Conservation (phyloP, 805 yeast species). For the Wickerhamiella occidentalis region DNA sequence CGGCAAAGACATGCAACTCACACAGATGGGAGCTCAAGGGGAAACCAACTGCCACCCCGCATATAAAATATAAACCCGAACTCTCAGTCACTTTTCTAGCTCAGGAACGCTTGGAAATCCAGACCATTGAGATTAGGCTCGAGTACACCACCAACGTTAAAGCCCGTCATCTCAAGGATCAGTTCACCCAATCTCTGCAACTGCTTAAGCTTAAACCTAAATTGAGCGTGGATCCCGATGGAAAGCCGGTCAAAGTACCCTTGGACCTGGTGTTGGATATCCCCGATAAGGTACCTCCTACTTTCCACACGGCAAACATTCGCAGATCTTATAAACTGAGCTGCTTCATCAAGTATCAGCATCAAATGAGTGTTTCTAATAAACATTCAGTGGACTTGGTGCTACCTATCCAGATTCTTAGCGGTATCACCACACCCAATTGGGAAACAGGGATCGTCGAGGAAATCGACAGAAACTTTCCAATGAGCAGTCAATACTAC, state of each 20-base stretch:
- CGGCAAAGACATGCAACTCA: conserved; percentile 5
- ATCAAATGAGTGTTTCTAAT: conserved; percentile 17
- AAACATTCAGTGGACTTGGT: conserved; percentile 17
- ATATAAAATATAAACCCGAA: not conserved
- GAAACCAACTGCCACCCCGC: conserved; percentile 1
- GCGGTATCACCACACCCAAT: conserved; percentile 22
- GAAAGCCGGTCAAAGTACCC: conserved; percentile 15
- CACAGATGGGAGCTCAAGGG: conserved; percentile 9
- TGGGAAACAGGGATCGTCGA: conserved; percentile 21
- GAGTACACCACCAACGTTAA: conserved; percentile 1
- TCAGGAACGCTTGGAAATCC: not conserved
- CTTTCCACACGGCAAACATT: conserved; percentile 47
- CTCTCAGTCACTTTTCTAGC: conserved; percentile 6
- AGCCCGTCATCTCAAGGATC: conserved; percentile 3
- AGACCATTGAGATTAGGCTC: not conserved
- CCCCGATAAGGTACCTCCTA: conserved; percentile 34
- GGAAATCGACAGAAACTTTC: conserved; percentile 15
- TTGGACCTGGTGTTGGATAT: conserved; percentile 27
- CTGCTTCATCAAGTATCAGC: conserved; percentile 22
- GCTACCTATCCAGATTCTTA: conserved; percentile 16
- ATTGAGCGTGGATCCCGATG: not conserved
- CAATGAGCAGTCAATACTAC: conserved; percentile 14
- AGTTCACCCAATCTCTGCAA: not conserved
- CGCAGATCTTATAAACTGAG: conserved; percentile 34
- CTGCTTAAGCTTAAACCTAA: not conserved